Conservation (phyloP, 768 basidiomycete species). For the Cytidiella melzeri region DNA sequence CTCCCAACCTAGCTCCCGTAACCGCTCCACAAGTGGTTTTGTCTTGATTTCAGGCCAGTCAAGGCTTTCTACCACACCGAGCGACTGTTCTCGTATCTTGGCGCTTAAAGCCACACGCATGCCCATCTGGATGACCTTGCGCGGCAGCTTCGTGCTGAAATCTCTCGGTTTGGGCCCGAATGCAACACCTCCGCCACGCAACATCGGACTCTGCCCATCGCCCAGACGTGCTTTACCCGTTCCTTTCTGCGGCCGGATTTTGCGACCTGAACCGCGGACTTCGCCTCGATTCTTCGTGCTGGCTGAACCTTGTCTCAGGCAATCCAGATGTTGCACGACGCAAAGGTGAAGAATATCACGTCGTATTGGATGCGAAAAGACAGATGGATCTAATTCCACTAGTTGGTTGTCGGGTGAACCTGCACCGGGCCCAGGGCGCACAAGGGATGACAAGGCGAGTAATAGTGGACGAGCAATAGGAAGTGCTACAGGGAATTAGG, state of each 20-base stretch:
- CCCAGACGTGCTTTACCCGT: slow-evolving; percentile 86
- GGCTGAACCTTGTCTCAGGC: slow-evolving; percentile 87
- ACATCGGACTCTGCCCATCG: slow-evolving; percentile 81
- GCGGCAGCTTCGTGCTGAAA: slow-evolving; percentile 87
- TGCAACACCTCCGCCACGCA: slow-evolving; percentile 86
- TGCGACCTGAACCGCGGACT: slow-evolving; percentile 83
- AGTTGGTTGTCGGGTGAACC: slow-evolving; percentile 37
- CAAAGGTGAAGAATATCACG: slow-evolving; percentile 92
- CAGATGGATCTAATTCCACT: slow-evolving; percentile 66
- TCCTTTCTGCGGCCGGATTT: slow-evolving; percentile 91
- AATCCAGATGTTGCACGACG: slow-evolving; percentile 81
- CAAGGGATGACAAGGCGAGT: slow-evolving; percentile 54
- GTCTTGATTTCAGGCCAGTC: slow-evolving; percentile 75
- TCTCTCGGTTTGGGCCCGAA: slow-evolving; percentile 90
- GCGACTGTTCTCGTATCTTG: slow-evolving; percentile 65
- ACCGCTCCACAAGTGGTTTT: slow-evolving; percentile 52
- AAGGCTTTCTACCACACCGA: slow-evolving; percentile 71
- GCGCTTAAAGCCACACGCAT: slow-evolving; percentile 85
- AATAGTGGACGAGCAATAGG: slow-evolving; percentile 45
- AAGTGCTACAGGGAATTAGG: slow-evolving; percentile 23
- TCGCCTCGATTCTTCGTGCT: slow-evolving; percentile 89
- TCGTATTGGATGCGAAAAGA: slow-evolving; percentile 86
- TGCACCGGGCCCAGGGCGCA: slow-evolving; percentile 38
- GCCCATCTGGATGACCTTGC: slow-evolving; percentile 90
- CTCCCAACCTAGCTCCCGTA: slow-evolving; percentile 59